Evolutionary conservation across 169 alveolate genomes (phyloP), one percentile per base, ranked within the genome.

Genomic region (Cryptosporidium baileyi): DNA sequence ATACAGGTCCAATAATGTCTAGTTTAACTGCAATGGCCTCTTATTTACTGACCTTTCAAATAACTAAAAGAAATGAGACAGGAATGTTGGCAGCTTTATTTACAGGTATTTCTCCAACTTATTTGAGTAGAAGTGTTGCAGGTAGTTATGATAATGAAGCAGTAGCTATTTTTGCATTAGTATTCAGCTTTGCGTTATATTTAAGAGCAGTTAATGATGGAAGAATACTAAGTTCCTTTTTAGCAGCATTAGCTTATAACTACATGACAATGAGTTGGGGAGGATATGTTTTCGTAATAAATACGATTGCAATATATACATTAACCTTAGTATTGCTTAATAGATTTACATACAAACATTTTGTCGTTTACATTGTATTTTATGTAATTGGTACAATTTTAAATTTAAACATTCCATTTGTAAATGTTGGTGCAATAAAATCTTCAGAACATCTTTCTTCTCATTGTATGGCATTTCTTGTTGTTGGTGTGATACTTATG

Each of bases 91-190:
- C 99, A 28, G 98, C 99, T 40, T 92, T 98, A 4, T 97, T 98
- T 88, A 94, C 97, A 7, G 97, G 98, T 0, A 93, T 98, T 15
- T 97, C 97, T 2, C 99, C 99, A 19, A 93, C 99, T 24, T 96
- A 97, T 90, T 94, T 98, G 52, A 93, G 98, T 22, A 93, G 99
- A 67, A 92, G 98, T 43, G 94, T 92, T 7, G 97, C 98, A n/a
- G 99, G 99, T n/a, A 93, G 98, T 44, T 98, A 96, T 92, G 99
- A 98, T 92, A 97, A 98, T 91, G 99, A 98, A 91, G 98, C 98
- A 43, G 98, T 97, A 32, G 97, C 99, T 2, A 98, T 97, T 61
- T 96, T 95, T 88, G 98, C 99, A 9, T 91, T 98, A 82, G 92
- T 97, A 19, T 91, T 92, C 82, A 95, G 98, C 38, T 96, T 97